phyloP scores from a whole-genome alignment of 176 grass and related monocot species.

The Paspalum vaginatum region DNA sequence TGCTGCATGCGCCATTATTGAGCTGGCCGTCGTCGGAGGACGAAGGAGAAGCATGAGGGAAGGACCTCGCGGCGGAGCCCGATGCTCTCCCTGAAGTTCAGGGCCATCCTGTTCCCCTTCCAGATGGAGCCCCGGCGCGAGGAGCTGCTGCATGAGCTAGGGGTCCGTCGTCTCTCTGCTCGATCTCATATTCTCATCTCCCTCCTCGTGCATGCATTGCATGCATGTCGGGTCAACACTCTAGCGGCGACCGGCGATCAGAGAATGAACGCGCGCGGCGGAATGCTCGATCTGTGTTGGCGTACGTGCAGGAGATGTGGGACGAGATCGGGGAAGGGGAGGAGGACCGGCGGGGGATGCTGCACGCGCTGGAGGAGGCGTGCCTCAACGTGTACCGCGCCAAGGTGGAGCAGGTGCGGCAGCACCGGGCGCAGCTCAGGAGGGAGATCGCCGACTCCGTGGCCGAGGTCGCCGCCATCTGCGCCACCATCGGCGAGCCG shows the following conservation, averaged over 20 bases:
- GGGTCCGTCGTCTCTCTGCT: constrained; percentile 1
- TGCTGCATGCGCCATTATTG: neutral
- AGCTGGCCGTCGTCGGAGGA: neutral
- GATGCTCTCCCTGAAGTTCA: constrained; percentile 43
- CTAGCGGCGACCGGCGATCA: no score
- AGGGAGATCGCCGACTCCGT: constrained; percentile 58
- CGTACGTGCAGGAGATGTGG: constrained; percentile 66
- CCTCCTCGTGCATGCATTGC: no score
- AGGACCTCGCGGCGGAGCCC: neutral
- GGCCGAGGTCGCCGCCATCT: constrained; percentile 69
- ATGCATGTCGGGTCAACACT: no score
- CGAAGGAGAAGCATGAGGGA: neutral
- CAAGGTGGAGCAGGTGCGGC: constrained; percentile 71
- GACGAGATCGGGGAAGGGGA: constrained; percentile 79
- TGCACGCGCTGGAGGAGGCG: constrained; percentile 69
- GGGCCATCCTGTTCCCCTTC: constrained; percentile 44
- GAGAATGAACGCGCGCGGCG: no score
- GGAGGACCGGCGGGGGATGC: constrained; percentile 53
- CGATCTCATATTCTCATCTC: no score
- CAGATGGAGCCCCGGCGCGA: constrained; percentile 43
- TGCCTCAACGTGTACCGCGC: constrained; percentile 67
- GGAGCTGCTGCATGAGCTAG: constrained; percentile 52
- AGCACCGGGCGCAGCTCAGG: constrained; percentile 49
- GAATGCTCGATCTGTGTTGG: no score
- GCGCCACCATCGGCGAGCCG: constrained; percentile 65